Evolutionary conservation across 768 basidiomycete species (phyloP).

Genomic region (Suillus cothurnatus): DNA sequence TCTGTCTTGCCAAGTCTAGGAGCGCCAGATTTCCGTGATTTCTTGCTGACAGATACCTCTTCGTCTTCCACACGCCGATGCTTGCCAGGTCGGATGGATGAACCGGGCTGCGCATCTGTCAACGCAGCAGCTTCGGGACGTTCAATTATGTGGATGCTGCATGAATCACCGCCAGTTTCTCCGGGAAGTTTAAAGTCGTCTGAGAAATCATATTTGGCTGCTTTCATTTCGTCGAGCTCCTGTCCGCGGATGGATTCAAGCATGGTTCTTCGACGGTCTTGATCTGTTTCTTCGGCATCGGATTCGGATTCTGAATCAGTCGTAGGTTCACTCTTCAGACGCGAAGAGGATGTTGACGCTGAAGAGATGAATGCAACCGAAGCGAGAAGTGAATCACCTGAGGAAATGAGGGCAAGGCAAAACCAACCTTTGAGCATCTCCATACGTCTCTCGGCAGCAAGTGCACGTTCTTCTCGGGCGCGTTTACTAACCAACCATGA

Average conservation of each 20-base stretch:
- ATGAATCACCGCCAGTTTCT: conserved; percentile 6
- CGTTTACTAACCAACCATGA: conserved; percentile 54
- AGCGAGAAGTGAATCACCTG: not conserved
- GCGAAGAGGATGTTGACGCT: conserved; percentile 11
- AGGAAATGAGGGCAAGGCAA: conserved; percentile 25
- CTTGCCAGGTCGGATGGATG: conserved; percentile 17
- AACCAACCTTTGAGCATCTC: conserved; percentile 41
- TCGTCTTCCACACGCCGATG: conserved; percentile 22
- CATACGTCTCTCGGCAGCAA: conserved; percentile 70
- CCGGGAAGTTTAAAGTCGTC: conserved; percentile 51
- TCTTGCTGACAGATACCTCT: conserved; percentile 21
- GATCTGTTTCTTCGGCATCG: conserved; percentile 51
- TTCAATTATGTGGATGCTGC: not conserved
- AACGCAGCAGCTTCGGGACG: conserved; percentile 2
- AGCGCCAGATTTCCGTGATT: conserved; percentile 17
- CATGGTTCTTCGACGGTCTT: conserved; percentile 53
- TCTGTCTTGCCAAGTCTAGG: conserved; percentile 38
- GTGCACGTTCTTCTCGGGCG: conserved; percentile 76
- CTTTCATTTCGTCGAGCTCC: conserved; percentile 46
- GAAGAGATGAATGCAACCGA: not conserved
- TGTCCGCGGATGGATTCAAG: conserved; percentile 46
- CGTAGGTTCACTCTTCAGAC: conserved; percentile 15
- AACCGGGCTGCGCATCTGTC: not conserved
- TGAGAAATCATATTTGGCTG: conserved; percentile 47
- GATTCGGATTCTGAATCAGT: conserved; percentile 36